Evolutionary conservation across 805 yeast species (phyloP).

Genomic region (Metschnikowia picachoensis): DNA sequence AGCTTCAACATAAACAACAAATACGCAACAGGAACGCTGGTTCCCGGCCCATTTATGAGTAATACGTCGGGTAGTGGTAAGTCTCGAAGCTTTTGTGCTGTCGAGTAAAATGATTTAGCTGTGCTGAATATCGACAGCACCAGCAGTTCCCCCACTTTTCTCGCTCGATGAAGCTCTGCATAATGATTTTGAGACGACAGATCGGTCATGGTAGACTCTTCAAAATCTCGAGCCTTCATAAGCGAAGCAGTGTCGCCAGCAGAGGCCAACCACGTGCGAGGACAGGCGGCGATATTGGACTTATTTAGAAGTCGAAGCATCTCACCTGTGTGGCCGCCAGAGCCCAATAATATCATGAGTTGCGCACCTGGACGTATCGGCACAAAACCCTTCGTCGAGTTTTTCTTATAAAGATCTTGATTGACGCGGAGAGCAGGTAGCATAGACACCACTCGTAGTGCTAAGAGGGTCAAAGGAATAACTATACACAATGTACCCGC

Average conservation of each 20-base stretch:
- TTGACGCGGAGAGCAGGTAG: constrained; percentile 11
- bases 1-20: constrained; percentile 49
- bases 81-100: constrained; percentile 24
- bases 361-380: background rate
- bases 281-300: constrained; percentile 26
- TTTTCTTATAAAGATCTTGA: background rate
- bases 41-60: constrained; percentile 78
- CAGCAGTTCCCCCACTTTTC: constrained; percentile 55
- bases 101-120: constrained; percentile 29
- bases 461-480: constrained; percentile 1
- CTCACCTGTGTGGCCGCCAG: constrained; percentile 97
- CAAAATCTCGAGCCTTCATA: constrained; percentile 35
- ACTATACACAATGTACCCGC: background rate
- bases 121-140: constrained; percentile 47
- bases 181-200: constrained; percentile 16
- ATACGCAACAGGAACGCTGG: constrained; percentile 66
- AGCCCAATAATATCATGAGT: constrained; percentile 69
- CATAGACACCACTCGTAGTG: constrained; percentile 10
- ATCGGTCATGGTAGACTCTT: constrained; percentile 15
- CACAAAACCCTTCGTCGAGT: background rate
- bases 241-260: constrained; percentile 52
- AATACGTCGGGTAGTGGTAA: constrained; percentile 42
- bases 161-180: constrained; percentile 49
- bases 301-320: constrained; percentile 67
- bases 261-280: constrained; percentile 41